These are phyloP conservation scores for Trichoderma lentiforme DNA, from an alignment of 2,329 filamentous ascomycete species.

Conservation along the genomic window DNA sequence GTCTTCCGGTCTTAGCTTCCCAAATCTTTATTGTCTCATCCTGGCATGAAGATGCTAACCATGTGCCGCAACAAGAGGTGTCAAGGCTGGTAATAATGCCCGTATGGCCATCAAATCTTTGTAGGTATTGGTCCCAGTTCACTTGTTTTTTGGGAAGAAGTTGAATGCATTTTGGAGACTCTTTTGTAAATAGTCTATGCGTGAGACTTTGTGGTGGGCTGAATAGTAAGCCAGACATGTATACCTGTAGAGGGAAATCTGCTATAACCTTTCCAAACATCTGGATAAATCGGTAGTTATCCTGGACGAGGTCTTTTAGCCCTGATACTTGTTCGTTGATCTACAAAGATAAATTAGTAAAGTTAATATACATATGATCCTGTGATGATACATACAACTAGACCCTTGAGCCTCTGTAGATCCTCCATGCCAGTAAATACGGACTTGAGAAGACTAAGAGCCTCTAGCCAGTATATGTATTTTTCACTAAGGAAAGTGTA, in stretches of 20 bases:
- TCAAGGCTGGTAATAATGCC: rapidly evolving
- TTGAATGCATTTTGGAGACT: background rate
- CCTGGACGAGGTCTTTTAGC: background rate
- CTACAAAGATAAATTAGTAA: background rate
- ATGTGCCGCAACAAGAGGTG: background rate
- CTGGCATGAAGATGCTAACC: background rate
- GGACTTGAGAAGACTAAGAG: background rate
- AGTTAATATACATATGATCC: background rate
- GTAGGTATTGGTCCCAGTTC: background rate
- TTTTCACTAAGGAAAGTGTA: background rate
- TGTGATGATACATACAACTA: background rate
- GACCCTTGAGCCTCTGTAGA: background rate
- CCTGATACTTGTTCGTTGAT: background rate
- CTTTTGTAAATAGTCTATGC: background rate
- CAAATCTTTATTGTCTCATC: background rate
- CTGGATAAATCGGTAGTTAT: background rate
- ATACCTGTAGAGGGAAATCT: background rate
- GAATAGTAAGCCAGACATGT: background rate
- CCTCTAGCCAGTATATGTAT: background rate
- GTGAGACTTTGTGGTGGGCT: background rate
- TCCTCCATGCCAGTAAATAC: background rate
- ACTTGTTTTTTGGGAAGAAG: background rate
- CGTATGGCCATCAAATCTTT: background rate
- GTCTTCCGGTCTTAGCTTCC: background rate
- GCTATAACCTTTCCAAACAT: background rate